Conservation (phyloP, 768 basidiomycete genomes). For the Gloeophyllum trabeum region DNA sequence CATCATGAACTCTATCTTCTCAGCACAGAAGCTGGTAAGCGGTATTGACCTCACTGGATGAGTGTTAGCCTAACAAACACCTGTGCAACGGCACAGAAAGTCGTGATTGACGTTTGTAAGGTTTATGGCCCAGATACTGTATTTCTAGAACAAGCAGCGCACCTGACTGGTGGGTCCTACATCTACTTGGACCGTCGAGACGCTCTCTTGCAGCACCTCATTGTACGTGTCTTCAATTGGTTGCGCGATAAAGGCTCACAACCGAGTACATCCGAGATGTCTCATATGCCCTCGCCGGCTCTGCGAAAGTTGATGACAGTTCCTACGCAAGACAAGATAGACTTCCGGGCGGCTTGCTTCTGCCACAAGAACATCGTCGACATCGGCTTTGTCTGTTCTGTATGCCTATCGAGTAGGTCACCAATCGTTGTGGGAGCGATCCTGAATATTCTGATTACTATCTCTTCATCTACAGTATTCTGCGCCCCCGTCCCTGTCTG, state of each 20-base stretch:
- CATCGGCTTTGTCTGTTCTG: slow-evolving; percentile 96
- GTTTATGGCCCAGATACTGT: slow-evolving; percentile 83
- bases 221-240: slow-evolving; percentile 30
- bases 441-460: neutral
- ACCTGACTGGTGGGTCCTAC: slow-evolving; percentile 91
- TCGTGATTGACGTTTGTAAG: slow-evolving; percentile 94
- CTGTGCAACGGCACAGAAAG: slow-evolving; percentile 48
- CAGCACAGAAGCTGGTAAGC: slow-evolving; percentile 86
- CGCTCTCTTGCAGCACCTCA: slow-evolving; percentile 86
- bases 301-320: slow-evolving; percentile 71
- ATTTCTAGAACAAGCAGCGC: slow-evolving; percentile 94
- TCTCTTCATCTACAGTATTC: slow-evolving; percentile 50
- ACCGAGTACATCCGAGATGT: slow-evolving; percentile 47
- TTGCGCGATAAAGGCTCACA: neutral
- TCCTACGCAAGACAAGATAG: slow-evolving; percentile 90
- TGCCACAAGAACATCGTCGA: slow-evolving; percentile 97
- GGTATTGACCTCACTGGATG: neutral
- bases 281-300: slow-evolving; percentile 60
- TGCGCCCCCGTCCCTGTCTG: slow-evolving; percentile 91
- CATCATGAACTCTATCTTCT: slow-evolving; percentile 98
- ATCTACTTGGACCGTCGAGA: slow-evolving; percentile 73
- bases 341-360: slow-evolving; percentile 96
- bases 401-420: slow-evolving; percentile 86
- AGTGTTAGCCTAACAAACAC: neutral
- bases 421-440: neutral